Conservation (phyloP, 208 protist species). For the Acanthamoeba sp. region DNA sequence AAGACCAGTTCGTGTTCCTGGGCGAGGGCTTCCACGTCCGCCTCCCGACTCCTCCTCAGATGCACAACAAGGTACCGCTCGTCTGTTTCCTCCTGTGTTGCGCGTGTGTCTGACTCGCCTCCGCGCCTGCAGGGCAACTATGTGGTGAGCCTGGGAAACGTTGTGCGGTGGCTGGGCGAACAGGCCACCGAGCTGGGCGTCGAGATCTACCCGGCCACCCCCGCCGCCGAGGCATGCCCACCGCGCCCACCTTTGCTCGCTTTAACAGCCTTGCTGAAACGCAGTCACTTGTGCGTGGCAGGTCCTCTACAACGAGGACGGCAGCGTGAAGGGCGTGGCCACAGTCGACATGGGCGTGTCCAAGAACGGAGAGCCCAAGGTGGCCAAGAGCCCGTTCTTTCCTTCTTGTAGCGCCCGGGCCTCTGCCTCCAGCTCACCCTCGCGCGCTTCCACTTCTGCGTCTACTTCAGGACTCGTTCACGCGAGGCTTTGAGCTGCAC, state of each 20-base stretch:
- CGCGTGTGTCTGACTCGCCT: constrained; percentile 96
- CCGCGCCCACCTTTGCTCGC: no score
- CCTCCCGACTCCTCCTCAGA: constrained; percentile 89
- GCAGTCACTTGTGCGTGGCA: neutral
- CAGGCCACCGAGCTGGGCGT: constrained; percentile 97
- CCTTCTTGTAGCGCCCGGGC: no score
- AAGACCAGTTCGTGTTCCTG: constrained; percentile 94
- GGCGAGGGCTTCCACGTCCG: constrained; percentile 86
- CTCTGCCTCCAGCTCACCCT: no score
- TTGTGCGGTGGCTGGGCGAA: constrained; percentile 95
- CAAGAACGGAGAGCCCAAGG: constrained; percentile 95
- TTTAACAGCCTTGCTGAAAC: neutral
- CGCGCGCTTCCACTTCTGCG: neutral
- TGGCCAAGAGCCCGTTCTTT: no score
- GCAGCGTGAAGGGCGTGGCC: constrained; percentile 89
- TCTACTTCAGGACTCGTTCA: constrained; percentile 89
- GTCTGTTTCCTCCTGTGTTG: no score
- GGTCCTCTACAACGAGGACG: constrained; percentile 87
- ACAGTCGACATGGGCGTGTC: constrained; percentile 91
- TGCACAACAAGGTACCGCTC: constrained; percentile 79
- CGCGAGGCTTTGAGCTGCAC: constrained; percentile 96
- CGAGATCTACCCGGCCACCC: constrained; percentile 97
- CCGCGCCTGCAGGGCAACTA: constrained; percentile 92
- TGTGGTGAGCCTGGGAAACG: constrained; percentile 95
- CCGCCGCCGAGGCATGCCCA: constrained; percentile 89